Conservation (phyloP, 139 green algal genomes). For the Tetraselmis striata region DNA sequence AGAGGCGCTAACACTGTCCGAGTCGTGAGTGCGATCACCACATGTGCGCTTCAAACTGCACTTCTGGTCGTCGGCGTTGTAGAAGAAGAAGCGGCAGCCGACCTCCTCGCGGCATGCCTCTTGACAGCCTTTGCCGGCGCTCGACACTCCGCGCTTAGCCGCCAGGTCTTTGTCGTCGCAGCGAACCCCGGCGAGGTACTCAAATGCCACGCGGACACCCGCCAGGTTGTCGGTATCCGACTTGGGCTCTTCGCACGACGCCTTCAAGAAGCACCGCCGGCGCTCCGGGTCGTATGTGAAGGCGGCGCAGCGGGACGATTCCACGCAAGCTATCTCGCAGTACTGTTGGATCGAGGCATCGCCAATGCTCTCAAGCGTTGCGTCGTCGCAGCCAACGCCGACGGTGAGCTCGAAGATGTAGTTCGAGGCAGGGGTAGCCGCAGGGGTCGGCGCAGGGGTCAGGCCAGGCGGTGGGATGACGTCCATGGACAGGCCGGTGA, state of each 20-base stretch:
- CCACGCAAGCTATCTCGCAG: not conserved
- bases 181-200: not conserved
- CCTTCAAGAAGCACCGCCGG: not conserved
- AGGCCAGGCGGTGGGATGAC: not conserved
- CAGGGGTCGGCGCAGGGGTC: not conserved
- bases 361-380: not conserved
- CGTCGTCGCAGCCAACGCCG: not conserved
- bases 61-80: not conserved
- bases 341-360: not conserved
- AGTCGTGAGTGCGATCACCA: not conserved
- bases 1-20: not conserved
- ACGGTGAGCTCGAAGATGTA: not conserved
- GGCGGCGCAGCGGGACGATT: not conserved
- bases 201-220: not conserved
- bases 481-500: not conserved
- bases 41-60: not conserved
- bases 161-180: not conserved
- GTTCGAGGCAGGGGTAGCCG: not conserved
- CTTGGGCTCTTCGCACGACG: not conserved
- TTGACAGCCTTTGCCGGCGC: not conserved
- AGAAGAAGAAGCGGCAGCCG: not conserved
- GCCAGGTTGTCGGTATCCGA: not conserved
- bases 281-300: not conserved
- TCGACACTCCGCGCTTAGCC: not conserved
- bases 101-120: not conserved